phyloP scores from a whole-genome alignment of 2,329 filamentous ascomycete genomes.

The Lecanoromycetidae sp. region DNA sequence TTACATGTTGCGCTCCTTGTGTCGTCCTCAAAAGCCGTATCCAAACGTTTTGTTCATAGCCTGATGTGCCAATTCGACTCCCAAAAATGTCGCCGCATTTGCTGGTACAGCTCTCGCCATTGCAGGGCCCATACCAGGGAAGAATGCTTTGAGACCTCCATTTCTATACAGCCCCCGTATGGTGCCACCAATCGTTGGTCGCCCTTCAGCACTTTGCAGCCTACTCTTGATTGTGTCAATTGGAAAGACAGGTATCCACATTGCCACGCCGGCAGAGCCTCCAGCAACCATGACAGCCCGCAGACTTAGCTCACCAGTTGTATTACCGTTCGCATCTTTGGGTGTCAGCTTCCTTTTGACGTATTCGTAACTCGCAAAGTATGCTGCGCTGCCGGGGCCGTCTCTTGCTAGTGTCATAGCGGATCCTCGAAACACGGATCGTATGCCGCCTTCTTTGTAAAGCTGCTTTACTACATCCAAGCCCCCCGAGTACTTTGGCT shows the following conservation, averaged over 20 bases:
- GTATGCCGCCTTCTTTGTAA: slow-evolving; percentile 79
- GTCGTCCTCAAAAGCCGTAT: not conserved
- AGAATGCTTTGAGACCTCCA: slow-evolving; percentile 84
- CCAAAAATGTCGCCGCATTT: slow-evolving; percentile 81
- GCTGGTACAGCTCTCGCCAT: slow-evolving; percentile 87
- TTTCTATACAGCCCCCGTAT: slow-evolving; percentile 69
- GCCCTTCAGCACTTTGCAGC: slow-evolving; percentile 80
- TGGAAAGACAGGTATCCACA: slow-evolving; percentile 99
- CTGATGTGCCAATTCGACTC: slow-evolving; percentile 40
- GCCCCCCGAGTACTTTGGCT: slow-evolving; percentile 80
- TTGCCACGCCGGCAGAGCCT: slow-evolving; percentile 82
- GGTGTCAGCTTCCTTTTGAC: slow-evolving; percentile 83
- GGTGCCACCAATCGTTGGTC: slow-evolving; percentile 66
- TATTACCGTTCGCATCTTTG: slow-evolving; percentile 60
- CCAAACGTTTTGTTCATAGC: slow-evolving; percentile 36
- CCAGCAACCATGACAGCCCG: slow-evolving; percentile 75
- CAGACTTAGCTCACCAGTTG: slow-evolving; percentile 66
- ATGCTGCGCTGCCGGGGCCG: slow-evolving; percentile 82
- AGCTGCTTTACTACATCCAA: slow-evolving; percentile 85
- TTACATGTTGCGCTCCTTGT: not conserved
- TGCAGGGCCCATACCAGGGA: slow-evolving; percentile 89
- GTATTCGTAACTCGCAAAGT: slow-evolving; percentile 95
- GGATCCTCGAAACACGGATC: slow-evolving; percentile 83
- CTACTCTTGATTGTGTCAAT: slow-evolving; percentile 93
- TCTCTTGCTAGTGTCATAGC: slow-evolving; percentile 87